phyloP scores from a whole-genome alignment of 306 rosid species.

The Cucumis hystrix region DNA sequence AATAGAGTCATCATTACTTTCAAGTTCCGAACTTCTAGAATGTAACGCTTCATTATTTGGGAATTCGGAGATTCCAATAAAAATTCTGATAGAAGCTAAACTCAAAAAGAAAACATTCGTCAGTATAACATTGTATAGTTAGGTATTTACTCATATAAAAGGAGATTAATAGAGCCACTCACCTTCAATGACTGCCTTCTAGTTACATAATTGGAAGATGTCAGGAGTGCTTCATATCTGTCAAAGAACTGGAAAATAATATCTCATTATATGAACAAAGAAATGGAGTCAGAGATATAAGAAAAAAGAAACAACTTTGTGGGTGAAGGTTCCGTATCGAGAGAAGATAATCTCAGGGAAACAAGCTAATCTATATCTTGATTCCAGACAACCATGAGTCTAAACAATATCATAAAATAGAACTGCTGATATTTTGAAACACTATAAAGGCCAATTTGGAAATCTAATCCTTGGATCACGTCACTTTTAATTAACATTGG shows the following conservation, averaged over 20 bases:
- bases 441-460: not conserved
- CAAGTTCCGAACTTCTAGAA: slow-evolving; percentile 67
- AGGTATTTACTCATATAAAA: slow-evolving; percentile 1
- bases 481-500: not conserved
- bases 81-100: slow-evolving; percentile 80
- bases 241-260: slow-evolving; percentile 69
- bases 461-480: not conserved
- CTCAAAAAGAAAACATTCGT: slow-evolving; percentile 17
- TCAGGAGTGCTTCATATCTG: slow-evolving; percentile 66
- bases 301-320: not conserved
- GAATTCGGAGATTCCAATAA: slow-evolving; percentile 81
- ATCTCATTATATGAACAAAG: slow-evolving; percentile 20
- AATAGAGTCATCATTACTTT: slow-evolving; percentile 84
- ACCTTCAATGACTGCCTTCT: slow-evolving; percentile 98
- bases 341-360: not conserved
- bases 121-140: slow-evolving; percentile 10
- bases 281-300: not conserved
- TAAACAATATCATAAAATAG: not conserved
- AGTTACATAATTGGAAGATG: slow-evolving; percentile 88
- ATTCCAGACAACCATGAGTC: not conserved
- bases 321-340: not conserved
- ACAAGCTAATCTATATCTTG: not conserved
- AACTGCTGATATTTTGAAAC: not conserved
- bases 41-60: slow-evolving; percentile 84
- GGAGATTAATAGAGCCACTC: slow-evolving; percentile 4